These are phyloP conservation scores for Mortierella sp. DNA, from an alignment of 371 early-diverging fungal species.

Conservation along the genomic window DNA sequence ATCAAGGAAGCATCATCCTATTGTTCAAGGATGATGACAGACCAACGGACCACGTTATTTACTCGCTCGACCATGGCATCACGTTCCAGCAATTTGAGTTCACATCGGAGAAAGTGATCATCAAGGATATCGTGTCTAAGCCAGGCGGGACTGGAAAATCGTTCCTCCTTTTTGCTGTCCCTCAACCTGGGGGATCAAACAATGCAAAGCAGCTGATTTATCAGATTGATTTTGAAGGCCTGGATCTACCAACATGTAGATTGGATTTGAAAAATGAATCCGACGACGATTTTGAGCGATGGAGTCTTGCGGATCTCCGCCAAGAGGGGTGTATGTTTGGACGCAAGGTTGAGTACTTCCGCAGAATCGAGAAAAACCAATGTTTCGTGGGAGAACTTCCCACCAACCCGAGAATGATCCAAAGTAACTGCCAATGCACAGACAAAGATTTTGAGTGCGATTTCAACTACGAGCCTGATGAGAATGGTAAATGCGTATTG, in stretches of 20 bases:
- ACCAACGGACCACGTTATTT: slow-evolving; percentile 78
- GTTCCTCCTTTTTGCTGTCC: slow-evolving; percentile 75
- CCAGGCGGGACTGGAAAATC: slow-evolving; percentile 80
- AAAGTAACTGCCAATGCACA: slow-evolving; percentile 82
- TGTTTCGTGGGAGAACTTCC: slow-evolving; percentile 87
- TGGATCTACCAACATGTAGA: slow-evolving; percentile 35
- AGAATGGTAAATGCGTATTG: slow-evolving; percentile 71
- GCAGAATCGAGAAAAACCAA: slow-evolving; percentile 78
- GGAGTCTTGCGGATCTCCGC: slow-evolving; percentile 71
- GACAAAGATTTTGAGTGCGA: slow-evolving; percentile 92
- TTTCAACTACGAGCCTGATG: slow-evolving; percentile 79
- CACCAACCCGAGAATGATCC: slow-evolving; percentile 67
- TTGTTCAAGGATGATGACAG: slow-evolving; percentile 80
- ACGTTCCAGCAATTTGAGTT: slow-evolving; percentile 72
- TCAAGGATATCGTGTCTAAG: slow-evolving; percentile 78
- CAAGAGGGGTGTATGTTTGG: slow-evolving; percentile 79
- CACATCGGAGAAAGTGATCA: slow-evolving; percentile 63
- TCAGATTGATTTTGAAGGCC: slow-evolving; percentile 79
- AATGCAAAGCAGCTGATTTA: slow-evolving; percentile 65
- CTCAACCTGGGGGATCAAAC: slow-evolving; percentile 33
- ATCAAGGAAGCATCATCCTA: slow-evolving; percentile 83
- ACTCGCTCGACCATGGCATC: slow-evolving; percentile 73
- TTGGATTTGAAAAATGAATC: slow-evolving; percentile 59
- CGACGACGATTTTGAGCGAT: slow-evolving; percentile 84
- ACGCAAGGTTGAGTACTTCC: slow-evolving; percentile 78